phyloP scores from a whole-genome alignment of 257 asterid genomes.

The Gentiana straminea region DNA sequence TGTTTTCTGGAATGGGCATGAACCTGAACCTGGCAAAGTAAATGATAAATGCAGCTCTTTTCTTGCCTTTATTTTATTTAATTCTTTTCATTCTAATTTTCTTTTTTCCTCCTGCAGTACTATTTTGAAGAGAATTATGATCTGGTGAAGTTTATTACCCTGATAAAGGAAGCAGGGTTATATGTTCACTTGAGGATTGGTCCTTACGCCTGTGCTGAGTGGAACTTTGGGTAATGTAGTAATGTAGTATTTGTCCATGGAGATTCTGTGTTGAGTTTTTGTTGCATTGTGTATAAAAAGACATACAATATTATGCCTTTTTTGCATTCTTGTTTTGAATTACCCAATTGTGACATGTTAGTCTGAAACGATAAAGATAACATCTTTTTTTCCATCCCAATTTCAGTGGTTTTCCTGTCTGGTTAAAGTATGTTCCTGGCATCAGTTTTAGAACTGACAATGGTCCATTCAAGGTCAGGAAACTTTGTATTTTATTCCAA shows the following conservation, averaged over 20 bases:
- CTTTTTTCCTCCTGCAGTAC: slow-evolving; percentile 32
- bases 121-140: slow-evolving; percentile 85
- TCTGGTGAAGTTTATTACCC: slow-evolving; percentile 76
- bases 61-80: background rate
- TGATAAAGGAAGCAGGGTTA: slow-evolving; percentile 70
- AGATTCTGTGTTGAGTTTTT: background rate
- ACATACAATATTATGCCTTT: too few species aligned
- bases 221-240: slow-evolving; percentile 79
- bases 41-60: slow-evolving; percentile 5
- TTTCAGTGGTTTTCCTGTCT: slow-evolving; percentile 35
- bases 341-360: background rate
- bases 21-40: slow-evolving; percentile 85
- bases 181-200: slow-evolving; percentile 81
- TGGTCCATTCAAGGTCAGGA: slow-evolving; percentile 34
- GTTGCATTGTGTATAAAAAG: too few species aligned
- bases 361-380: background rate
- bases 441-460: slow-evolving; percentile 30
- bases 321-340: slow-evolving; percentile 4
- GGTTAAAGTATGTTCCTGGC: slow-evolving; percentile 36
- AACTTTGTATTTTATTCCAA: background rate
- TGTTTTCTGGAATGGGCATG: slow-evolving; percentile 97
- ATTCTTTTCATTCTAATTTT: background rate
- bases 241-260: background rate
- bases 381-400: slow-evolving; percentile 1
- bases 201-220: slow-evolving; percentile 96